Conservation (phyloP, 176 grass and related monocot genomes). For the Oryza australiensis region DNA sequence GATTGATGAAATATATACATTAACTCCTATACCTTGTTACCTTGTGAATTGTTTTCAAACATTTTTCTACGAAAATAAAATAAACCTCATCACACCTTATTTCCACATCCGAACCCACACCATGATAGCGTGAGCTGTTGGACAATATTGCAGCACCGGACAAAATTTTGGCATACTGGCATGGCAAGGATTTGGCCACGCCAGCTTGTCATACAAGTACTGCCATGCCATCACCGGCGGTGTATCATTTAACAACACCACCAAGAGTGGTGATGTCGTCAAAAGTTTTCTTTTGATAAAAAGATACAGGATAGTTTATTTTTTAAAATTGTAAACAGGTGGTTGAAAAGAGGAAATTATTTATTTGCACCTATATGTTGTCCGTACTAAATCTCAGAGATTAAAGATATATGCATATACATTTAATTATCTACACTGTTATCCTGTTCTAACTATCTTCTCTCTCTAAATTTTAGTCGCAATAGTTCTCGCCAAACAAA, state of each 20-base stretch:
- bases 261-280: not conserved
- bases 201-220: not conserved
- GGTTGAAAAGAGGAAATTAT: not conserved
- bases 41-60: not conserved
- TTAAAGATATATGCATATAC: not conserved
- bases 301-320: not conserved
- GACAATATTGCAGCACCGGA: not conserved
- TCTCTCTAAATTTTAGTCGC: not conserved
- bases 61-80: not conserved
- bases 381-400: not conserved
- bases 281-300: not conserved
- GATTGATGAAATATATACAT: not conserved
- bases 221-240: not conserved
- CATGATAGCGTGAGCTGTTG: not conserved
- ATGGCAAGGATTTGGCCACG: not conserved
- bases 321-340: not conserved
- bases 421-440: not conserved
- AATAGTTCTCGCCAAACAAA: not conserved
- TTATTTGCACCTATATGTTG: not conserved
- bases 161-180: not conserved
- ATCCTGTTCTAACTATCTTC: not conserved
- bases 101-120: not conserved
- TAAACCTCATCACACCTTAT: not conserved
- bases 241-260: not conserved
- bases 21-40: not conserved